Conservation (phyloP, 768 basidiomycete species). For the Agaricus bisporus region DNA sequence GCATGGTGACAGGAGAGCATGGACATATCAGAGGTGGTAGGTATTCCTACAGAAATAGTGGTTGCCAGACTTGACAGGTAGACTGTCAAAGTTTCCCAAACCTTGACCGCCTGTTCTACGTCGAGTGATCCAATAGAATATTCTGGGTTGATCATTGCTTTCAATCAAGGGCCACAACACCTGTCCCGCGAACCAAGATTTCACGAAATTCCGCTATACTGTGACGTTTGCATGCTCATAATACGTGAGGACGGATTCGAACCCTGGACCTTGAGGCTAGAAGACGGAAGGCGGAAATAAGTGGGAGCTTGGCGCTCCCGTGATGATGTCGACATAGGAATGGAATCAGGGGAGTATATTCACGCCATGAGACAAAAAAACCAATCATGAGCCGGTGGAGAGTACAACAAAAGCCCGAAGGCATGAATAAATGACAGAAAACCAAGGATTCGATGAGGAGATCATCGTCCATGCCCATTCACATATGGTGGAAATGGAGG, state of each 20-base stretch:
- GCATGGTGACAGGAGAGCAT: not conserved
- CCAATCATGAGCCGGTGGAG: slow-evolving; percentile 1
- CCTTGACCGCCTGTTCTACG: not conserved
- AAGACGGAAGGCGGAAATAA: not conserved
- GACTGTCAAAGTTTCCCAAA: not conserved
- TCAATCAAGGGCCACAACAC: not conserved
- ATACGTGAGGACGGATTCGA: not conserved
- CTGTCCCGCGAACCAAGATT: not conserved
- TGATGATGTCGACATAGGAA: not conserved
- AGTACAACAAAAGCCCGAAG: slow-evolving; percentile 12
- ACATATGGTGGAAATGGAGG: slow-evolving; percentile 3
- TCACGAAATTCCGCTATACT: not conserved
- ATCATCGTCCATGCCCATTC: slow-evolving; percentile 9
- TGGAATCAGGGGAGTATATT: not conserved
- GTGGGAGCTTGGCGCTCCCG: not conserved
- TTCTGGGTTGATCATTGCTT: not conserved
- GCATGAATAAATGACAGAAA: not conserved
- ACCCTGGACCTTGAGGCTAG: not conserved
- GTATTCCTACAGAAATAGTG: not conserved
- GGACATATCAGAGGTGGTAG: not conserved
- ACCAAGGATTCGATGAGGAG: not conserved
- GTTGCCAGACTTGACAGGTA: not conserved
- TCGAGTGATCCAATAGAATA: not conserved
- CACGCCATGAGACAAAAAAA: not conserved
- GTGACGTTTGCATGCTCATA: not conserved